Conservation (phyloP, 495 filamentous ascomycete species). For the Staphylotrichum longicolle region DNA sequence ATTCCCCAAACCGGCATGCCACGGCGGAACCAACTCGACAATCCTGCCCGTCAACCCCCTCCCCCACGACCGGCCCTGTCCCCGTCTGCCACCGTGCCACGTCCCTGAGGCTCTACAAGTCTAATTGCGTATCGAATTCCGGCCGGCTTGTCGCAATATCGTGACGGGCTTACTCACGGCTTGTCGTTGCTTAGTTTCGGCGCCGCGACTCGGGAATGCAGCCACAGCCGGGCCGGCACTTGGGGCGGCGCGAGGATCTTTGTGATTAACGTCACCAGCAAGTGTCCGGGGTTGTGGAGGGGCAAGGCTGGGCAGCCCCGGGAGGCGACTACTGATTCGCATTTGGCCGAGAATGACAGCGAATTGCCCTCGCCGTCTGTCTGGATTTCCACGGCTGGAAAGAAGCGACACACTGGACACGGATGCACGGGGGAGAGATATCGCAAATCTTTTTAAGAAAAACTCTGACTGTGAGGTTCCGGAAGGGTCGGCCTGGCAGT, state of each 20-base stretch:
- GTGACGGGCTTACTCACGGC: neutral
- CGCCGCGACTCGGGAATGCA: slow-evolving; percentile 18
- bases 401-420: no score
- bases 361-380: no score
- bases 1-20: slow-evolving; percentile 15
- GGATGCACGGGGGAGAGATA: no score
- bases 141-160: slow-evolving; percentile 3
- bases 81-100: neutral
- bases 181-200: slow-evolving; percentile 1
- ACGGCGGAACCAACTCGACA: neutral
- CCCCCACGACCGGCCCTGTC: neutral
- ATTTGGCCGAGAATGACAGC: no score
- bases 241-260: neutral
- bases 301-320: no score
- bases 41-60: neutral
- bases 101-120: neutral
- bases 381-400: no score
- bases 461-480: neutral
- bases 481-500: slow-evolving; percentile 9
- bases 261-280: neutral
- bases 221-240: slow-evolving; percentile 15
- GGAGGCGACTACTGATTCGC: no score
- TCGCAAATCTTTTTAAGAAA: no score
- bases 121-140: neutral
- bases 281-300: no score